Evolutionary conservation across 768 basidiomycete species (phyloP).

Genomic region (Termitomyces sp.): DNA sequence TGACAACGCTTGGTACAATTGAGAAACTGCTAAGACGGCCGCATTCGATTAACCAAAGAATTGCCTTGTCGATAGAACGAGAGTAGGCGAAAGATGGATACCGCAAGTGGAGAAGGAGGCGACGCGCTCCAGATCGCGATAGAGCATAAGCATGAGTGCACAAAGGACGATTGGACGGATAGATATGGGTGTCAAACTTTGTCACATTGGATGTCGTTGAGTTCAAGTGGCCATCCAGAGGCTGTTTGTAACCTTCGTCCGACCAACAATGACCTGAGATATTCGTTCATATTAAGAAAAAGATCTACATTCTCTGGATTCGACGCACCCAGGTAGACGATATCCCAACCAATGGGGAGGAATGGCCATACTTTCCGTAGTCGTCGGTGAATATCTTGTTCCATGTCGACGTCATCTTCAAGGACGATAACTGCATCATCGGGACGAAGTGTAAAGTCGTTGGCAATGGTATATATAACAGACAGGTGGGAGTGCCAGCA

Average conservation of each 20-base stretch:
- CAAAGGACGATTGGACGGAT: conserved; percentile 57
- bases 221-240: conserved; percentile 21
- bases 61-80: conserved; percentile 70
- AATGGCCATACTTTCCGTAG: conserved; percentile 40
- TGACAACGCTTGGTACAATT: conserved; percentile 60
- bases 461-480: conserved; percentile 41
- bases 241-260: conserved; percentile 47
- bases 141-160: conserved; percentile 74
- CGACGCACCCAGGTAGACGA: conserved; percentile 48
- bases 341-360: conserved; percentile 64
- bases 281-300: background rate
- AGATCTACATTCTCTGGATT: background rate
- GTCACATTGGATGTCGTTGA: conserved; percentile 2
- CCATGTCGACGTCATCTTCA: conserved; percentile 81
- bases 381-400: conserved; percentile 47
- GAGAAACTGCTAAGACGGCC: conserved; percentile 55
- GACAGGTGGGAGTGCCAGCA: conserved; percentile 73
- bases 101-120: conserved; percentile 53
- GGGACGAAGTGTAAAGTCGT: conserved; percentile 10
- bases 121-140: conserved; percentile 52
- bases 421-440: conserved; percentile 47
- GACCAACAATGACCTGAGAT: conserved; percentile 78
- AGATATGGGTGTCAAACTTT: conserved; percentile 28
- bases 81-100: conserved; percentile 72
- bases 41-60: conserved; percentile 59